Evolutionary conservation across 176 grass and related monocot genomes (phyloP).

Genomic region (Saccharum spontaneum): DNA sequence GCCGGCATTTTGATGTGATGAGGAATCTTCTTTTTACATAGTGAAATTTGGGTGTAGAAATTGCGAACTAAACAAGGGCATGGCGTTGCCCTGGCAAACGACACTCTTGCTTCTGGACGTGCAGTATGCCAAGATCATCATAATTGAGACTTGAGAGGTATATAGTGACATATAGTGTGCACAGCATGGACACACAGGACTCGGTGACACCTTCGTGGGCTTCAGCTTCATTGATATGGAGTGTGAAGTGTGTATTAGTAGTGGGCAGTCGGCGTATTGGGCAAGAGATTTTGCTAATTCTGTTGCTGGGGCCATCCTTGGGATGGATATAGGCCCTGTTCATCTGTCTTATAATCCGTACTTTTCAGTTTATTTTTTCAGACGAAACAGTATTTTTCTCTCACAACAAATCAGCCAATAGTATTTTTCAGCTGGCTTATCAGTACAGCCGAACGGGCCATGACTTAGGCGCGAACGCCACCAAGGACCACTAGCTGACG

Average conservation of each 20-base stretch:
- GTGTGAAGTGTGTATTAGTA: not conserved
- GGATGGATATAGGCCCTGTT: not conserved
- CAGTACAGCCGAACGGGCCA: no score
- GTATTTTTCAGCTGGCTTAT: no score
- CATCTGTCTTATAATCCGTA: no score
- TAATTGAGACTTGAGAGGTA: not conserved
- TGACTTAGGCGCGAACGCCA: conserved; percentile 25
- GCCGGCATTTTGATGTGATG: no score
- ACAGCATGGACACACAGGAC: not conserved
- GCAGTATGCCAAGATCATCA: not conserved
- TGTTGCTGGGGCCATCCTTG: not conserved
- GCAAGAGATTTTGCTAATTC: conserved; percentile 5
- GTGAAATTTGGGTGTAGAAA: no score
- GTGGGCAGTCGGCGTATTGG: not conserved
- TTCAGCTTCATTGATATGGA: not conserved
- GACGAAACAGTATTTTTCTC: no score
- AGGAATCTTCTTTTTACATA: no score
- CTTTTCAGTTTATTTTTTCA: no score
- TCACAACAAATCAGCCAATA: no score
- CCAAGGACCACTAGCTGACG: not conserved
- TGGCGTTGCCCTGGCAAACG: not conserved
- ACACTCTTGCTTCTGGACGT: not conserved
- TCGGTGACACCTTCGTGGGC: not conserved
- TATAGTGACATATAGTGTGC: not conserved
- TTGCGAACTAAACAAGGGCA: no score